Evolutionary conservation across 2,329 filamentous ascomycete genomes (phyloP), one percentile per base, ranked within the genome.

Genomic region (Pseudogymnoascus sp.): DNA sequence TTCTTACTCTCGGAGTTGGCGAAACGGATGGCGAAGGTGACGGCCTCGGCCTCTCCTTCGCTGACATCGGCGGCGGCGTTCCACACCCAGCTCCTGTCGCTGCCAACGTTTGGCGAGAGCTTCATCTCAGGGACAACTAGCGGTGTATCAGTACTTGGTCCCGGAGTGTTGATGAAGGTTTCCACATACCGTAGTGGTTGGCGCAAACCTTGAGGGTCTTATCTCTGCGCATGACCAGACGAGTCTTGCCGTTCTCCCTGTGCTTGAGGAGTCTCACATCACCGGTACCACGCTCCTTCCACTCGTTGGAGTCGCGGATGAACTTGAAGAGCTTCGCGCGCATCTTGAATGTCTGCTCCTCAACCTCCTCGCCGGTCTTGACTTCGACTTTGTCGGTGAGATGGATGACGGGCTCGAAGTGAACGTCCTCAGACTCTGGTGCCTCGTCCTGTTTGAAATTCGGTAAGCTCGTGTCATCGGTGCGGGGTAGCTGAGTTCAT

Each of bases 191-290:
- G 79, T 99, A 99, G 84, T 99, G 94, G 83, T 99, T 99, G 74
- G 94, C 94, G 87, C 94, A 99, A 78, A 99, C 94, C 85, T 99
- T 99, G 80, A 97, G 86, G 64, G 94, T 99, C 90, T 97, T 97
- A 83, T 99, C 94, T 75, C 94, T 86, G 76, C 94, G 89, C 94
- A 99, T 99, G 70, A 99, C 94, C 71, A 99, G 82, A 70, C 94
- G 87, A 63, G 92, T 96, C 88, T 97, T 97, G 78, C 89, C 86
- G 76, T 96, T 97, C 82, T 97, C 92, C 85, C 92, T 94, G 84
- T 99, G 94, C 87, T 97, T 97, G 74, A 99, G 83, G 77, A 99
- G 84, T 73, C 93, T 86, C 66, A 97, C 92, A 72, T 97, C 93
- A 71, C 94, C 94, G 67, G 94, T 97, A 67, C 94, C 94, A 74